Conservation (phyloP, 176 grass and related monocot genomes). For the Melocanna baccifera region DNA sequence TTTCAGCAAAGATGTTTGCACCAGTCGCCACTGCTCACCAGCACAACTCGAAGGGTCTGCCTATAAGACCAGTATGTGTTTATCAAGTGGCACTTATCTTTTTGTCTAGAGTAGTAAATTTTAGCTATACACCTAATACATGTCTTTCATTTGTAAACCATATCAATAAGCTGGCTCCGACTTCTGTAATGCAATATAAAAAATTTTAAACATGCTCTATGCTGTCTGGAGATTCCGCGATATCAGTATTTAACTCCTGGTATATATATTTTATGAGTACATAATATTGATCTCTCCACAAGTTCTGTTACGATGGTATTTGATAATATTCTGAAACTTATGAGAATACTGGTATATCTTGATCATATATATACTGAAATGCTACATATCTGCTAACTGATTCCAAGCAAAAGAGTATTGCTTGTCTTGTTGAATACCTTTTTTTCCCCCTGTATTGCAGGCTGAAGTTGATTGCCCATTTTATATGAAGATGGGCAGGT, state of each 20-base stretch:
- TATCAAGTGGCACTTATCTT: slow-evolving; percentile 25
- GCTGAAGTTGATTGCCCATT: slow-evolving; percentile 89
- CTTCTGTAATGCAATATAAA: slow-evolving; percentile 6
- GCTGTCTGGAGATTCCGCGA: slow-evolving; percentile 2
- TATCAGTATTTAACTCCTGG: slow-evolving; percentile 13
- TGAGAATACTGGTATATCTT: neutral
- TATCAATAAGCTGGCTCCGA: neutral
- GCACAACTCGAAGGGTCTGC: slow-evolving; percentile 80
- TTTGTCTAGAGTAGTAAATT: slow-evolving; percentile 14
- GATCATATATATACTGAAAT: neutral
- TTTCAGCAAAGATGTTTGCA: slow-evolving; percentile 35
- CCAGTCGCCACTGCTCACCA: slow-evolving; percentile 32
- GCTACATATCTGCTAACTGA: neutral
- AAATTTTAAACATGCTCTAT: neutral
- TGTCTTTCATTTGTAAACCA: neutral
- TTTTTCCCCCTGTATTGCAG: slow-evolving; percentile 46
- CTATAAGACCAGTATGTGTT: slow-evolving; percentile 65
- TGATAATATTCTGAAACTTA: neutral
- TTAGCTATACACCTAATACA: neutral
- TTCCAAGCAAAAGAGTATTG: slow-evolving; percentile 1
- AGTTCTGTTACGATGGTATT: neutral
- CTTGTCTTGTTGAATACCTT: slow-evolving; percentile 14
- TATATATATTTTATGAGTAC: neutral
- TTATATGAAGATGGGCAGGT: slow-evolving; percentile 97
- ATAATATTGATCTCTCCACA: neutral